Evolutionary conservation across 2,329 filamentous ascomycete genomes (phyloP).

Genomic region (Aureobasidium lini): DNA sequence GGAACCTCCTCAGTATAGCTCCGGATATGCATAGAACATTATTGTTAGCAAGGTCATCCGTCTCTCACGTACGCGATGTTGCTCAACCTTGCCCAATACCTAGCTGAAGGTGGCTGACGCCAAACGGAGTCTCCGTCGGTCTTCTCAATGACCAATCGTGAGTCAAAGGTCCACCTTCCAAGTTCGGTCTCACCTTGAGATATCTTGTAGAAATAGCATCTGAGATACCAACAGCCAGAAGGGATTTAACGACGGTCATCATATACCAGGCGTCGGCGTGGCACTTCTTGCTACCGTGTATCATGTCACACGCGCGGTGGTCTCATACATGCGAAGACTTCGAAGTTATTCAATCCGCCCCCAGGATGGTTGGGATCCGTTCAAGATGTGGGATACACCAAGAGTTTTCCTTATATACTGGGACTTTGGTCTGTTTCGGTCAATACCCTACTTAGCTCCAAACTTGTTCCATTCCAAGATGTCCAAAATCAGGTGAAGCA

Average conservation of each 20-base stretch:
- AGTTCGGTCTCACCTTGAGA: not conserved
- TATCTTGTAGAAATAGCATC: not conserved
- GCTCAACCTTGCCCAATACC: not conserved
- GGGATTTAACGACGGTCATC: no score
- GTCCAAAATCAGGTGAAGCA: not conserved
- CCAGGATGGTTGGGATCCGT: no score
- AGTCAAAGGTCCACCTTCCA: not conserved
- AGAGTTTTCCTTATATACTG: no score
- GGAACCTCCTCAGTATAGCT: not conserved
- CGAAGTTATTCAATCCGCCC: no score
- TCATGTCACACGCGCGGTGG: no score
- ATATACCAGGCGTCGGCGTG: no score
- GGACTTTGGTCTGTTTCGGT: no score
- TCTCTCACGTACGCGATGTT: not conserved
- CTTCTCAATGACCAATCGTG: not conserved
- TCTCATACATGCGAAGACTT: no score
- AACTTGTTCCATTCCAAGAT: not conserved
- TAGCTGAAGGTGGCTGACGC: not conserved
- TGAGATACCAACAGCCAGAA: not conserved
- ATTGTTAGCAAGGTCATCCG: not conserved
- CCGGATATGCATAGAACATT: not conserved
- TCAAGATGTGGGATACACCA: no score
- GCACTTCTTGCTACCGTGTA: no score
- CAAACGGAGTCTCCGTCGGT: not conserved
- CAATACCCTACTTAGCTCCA: not conserved